Conservation (phyloP, 129 eudicot genomes). For the Kitagawia praeruptora region DNA sequence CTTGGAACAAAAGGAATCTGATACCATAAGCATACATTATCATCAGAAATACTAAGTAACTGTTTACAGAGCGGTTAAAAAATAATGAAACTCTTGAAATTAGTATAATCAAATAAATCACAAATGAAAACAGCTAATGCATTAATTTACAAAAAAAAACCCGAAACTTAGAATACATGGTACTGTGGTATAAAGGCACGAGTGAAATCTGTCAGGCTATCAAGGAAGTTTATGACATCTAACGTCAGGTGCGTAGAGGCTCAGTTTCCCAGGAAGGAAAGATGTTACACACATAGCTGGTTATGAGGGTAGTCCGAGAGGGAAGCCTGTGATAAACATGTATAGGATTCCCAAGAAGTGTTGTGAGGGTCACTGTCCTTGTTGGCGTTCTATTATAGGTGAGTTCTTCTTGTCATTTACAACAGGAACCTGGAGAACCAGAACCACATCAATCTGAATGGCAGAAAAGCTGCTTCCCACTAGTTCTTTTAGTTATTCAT, state of each 20-base stretch:
- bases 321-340: not conserved
- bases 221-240: not conserved
- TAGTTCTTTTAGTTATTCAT: not conserved
- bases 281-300: not conserved
- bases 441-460: not conserved
- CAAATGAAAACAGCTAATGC: not conserved
- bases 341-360: not conserved
- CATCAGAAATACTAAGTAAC: not conserved
- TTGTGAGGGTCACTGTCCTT: not conserved
- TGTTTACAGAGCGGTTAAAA: not conserved
- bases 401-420: not conserved
- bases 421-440: not conserved
- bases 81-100: not conserved
- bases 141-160: not conserved
- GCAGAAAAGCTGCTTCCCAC: not conserved
- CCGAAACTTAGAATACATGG: not conserved
- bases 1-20: constrained; percentile 46
- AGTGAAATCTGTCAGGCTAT: not conserved
- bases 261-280: not conserved
- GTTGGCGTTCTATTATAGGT: not conserved
- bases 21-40: not conserved
- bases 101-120: not conserved
- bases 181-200: not conserved
- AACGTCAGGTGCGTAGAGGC: not conserved
- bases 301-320: not conserved